These are phyloP conservation scores for Lentinula novae-zelandiae DNA, from an alignment of 1,284 basidiomycete genomes.

Conservation along the genomic window DNA sequence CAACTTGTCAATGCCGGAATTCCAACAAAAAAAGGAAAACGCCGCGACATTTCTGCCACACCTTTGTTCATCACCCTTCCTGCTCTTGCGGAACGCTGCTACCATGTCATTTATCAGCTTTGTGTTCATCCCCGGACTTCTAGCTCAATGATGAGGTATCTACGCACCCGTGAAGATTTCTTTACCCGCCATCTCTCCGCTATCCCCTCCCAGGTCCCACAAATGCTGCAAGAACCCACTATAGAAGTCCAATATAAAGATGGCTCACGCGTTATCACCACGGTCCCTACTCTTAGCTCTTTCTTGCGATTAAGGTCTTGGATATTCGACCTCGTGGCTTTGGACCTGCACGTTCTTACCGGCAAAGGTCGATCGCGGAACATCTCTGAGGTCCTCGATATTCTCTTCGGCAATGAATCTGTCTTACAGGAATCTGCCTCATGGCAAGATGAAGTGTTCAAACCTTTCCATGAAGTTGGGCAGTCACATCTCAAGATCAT, in stretches of 20 bases:
- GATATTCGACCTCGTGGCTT: conserved; percentile 82
- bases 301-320: conserved; percentile 84
- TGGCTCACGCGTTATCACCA: conserved; percentile 70
- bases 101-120: conserved; percentile 81
- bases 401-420: conserved; percentile 69
- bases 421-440: conserved; percentile 35
- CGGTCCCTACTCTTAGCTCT: conserved; percentile 68
- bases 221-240: conserved; percentile 43
- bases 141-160: conserved; percentile 80
- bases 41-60: conserved; percentile 28
- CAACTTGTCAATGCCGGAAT: conserved; percentile 73
- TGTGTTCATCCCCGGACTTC: conserved; percentile 86
- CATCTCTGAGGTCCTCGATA: conserved; percentile 66
- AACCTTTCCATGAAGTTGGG: conserved; percentile 66
- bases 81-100: conserved; percentile 82
- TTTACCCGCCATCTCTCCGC: conserved; percentile 80
- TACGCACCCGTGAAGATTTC: conserved; percentile 88
- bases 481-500: conserved; percentile 84
- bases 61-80: conserved; percentile 73
- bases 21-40: conserved; percentile 45
- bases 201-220: conserved; percentile 62
- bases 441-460: conserved; percentile 48
- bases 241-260: conserved; percentile 75
- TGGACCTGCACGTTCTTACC: conserved; percentile 88
- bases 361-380: conserved; percentile 72